Conservation (phyloP, 1,284 basidiomycete genomes). For the Puccinia hordei region DNA sequence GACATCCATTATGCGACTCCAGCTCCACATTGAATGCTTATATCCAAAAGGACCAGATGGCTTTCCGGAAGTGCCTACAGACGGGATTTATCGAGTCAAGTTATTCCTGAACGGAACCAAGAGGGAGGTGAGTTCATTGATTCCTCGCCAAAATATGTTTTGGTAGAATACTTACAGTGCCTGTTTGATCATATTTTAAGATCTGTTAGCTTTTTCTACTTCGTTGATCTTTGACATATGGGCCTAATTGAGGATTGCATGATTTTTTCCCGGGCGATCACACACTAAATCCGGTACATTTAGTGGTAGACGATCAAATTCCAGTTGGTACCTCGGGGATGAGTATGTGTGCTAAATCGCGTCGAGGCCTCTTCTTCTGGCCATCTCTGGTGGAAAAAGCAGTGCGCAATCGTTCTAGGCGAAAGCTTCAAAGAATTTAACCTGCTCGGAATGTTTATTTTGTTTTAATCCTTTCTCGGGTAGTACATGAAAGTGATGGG, state of each 20-base stretch:
- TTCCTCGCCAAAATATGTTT: neutral
- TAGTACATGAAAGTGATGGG: slow-evolving; percentile 50
- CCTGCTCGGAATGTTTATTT: neutral
- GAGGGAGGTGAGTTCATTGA: slow-evolving; percentile 16
- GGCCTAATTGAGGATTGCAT: neutral
- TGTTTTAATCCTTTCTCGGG: neutral
- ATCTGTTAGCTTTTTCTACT: slow-evolving; percentile 22
- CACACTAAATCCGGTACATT: neutral
- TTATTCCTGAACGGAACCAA: slow-evolving; percentile 43
- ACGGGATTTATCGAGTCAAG: slow-evolving; percentile 43
- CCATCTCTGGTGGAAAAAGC: slow-evolving; percentile 47
- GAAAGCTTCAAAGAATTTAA: neutral
- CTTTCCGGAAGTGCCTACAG: slow-evolving; percentile 2
- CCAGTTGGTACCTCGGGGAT: slow-evolving; percentile 9
- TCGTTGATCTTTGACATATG: neutral
- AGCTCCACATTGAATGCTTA: slow-evolving; percentile 41
- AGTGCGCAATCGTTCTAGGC: neutral
- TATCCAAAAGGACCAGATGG: slow-evolving; percentile 36
- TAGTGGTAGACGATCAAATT: slow-evolving; percentile 45
- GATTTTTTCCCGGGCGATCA: neutral
- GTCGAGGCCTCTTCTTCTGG: slow-evolving; percentile 31
- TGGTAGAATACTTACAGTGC: neutral
- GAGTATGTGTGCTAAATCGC: slow-evolving; percentile 43
- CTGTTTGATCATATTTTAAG: neutral
- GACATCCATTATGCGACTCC: neutral